Percentiles rank a stretch among this genome's conserved stretches.
Conservation (phyloP, 2,329 filamentous ascomycete genomes). For the Fusarium mexicanum region DNA sequence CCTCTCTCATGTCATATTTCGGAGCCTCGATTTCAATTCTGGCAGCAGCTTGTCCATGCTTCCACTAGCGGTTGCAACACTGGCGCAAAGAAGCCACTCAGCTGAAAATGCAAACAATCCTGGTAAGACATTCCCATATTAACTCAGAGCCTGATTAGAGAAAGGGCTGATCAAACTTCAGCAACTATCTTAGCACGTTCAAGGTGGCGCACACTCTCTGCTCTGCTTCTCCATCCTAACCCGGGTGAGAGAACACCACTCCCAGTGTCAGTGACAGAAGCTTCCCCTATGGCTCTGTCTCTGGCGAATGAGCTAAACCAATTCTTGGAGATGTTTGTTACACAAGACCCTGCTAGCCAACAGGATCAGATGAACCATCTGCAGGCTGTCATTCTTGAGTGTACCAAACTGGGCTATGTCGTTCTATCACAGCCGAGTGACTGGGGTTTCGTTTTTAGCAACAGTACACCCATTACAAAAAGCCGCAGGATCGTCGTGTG, state of each 20-base stretch:
- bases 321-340: conserved; percentile 49
- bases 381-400: conserved; percentile 52
- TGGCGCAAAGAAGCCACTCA: conserved; percentile 45
- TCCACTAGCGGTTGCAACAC: conserved; percentile 46
- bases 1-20: conserved; percentile 49
- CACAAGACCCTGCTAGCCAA: conserved; percentile 35
- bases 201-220: conserved; percentile 55
- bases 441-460: conserved; percentile 46
- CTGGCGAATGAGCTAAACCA: conserved; percentile 48
- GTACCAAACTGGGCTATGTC: conserved; percentile 53
- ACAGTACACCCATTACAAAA: background rate
- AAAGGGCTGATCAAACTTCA: background rate
- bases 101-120: conserved; percentile 40
- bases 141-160: background rate
- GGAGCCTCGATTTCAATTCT: conserved; percentile 46
- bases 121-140: conserved; percentile 42
- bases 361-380: conserved; percentile 52
- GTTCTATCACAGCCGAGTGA: conserved; percentile 56
- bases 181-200: conserved; percentile 47
- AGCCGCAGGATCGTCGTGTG: conserved; percentile 37
- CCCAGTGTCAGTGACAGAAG: conserved; percentile 40
- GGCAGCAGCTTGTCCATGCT: conserved; percentile 49
- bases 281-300: conserved; percentile 45
- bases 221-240: conserved; percentile 53
- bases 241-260: conserved; percentile 51